Percentiles rank a stretch among this genome's conserved stretches.
Evolutionary conservation across 148 eudicot species (phyloP).

Genomic region (Tetragonia tetragonoides): DNA sequence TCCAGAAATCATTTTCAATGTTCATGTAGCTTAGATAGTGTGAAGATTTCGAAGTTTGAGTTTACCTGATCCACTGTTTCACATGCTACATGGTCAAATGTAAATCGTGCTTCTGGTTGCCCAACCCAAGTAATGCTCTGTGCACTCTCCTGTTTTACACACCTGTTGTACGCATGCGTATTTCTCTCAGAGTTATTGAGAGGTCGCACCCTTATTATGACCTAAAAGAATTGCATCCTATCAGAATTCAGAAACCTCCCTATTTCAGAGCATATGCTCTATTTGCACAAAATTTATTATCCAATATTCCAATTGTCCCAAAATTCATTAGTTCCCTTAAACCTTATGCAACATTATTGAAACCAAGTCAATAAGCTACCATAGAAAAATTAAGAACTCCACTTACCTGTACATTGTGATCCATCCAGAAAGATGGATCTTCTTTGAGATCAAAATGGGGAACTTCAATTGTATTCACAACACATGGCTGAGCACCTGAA

Average conservation of each 20-base stretch:
- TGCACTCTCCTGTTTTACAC: conserved; percentile 87
- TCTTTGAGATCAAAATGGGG: conserved; percentile 92
- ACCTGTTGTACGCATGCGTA: conserved; percentile 63
- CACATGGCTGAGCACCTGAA: conserved; percentile 29
- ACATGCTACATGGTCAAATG: conserved; percentile 97
- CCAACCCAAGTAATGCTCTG: conserved; percentile 86
- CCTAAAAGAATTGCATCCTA: conserved; percentile 39
- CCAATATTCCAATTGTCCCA: not conserved
- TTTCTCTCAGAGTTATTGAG: conserved; percentile 64
- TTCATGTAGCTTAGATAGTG: not conserved
- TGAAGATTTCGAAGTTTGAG: not conserved
- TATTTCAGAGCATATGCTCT: not conserved
- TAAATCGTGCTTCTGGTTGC: conserved; percentile 89
- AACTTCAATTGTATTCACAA: conserved; percentile 63
- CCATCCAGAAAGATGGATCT: conserved; percentile 96
- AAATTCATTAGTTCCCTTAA: not conserved
- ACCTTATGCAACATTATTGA: not conserved
- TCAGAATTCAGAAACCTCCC: conserved; percentile 1
- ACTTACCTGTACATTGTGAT: conserved; percentile 89
- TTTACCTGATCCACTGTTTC: conserved; percentile 91
- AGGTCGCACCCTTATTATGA: conserved; percentile 83
- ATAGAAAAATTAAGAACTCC: not conserved
- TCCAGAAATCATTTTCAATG: conserved; percentile 1
- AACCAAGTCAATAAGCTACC: not conserved
- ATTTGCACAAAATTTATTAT: not conserved